Evolutionary conservation across 768 basidiomycete species (phyloP).

Genomic region (Royoungia palumana): DNA sequence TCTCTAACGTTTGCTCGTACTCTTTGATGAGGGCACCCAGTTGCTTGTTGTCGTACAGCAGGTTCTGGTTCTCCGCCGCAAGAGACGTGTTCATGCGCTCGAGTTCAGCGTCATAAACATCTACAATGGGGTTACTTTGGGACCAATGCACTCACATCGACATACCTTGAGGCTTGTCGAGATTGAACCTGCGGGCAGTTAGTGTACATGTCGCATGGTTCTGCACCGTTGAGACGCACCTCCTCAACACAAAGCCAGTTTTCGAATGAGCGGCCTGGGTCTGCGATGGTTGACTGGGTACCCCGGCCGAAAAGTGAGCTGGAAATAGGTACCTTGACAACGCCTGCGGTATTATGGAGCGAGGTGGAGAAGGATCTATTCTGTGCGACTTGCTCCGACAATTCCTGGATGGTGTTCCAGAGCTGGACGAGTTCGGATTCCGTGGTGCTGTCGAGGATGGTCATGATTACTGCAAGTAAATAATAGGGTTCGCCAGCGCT

Average conservation of each 20-base stretch:
- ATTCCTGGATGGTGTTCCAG: conserved; percentile 68
- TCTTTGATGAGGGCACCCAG: conserved; percentile 88
- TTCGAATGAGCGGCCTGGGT: conserved; percentile 86
- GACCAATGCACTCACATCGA: background rate
- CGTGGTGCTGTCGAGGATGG: conserved; percentile 48
- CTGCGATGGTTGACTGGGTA: conserved; percentile 36
- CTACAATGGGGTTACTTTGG: conserved; percentile 40
- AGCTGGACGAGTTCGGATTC: conserved; percentile 63
- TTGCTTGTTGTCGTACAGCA: conserved; percentile 96
- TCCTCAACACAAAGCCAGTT: conserved; percentile 86
- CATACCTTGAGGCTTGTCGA: conserved; percentile 81
- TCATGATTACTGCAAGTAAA: too few relatives aligned
- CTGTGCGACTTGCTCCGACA: conserved; percentile 78
- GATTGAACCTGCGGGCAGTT: conserved; percentile 59
- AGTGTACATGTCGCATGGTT: background rate
- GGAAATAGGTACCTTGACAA: conserved; percentile 68
- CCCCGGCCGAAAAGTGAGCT: too few relatives aligned
- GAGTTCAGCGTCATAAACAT: conserved; percentile 85
- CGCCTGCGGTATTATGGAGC: conserved; percentile 69
- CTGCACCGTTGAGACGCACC: conserved; percentile 40
- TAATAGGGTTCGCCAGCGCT: conserved; percentile 1
- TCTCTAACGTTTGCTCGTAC: conserved; percentile 95
- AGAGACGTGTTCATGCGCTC: conserved; percentile 85
- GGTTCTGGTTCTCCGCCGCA: conserved; percentile 72
- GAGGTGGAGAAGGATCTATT: conserved; percentile 71